phyloP scores from a whole-genome alignment of 1,284 basidiomycete species.

The Testicularia cyperi region DNA sequence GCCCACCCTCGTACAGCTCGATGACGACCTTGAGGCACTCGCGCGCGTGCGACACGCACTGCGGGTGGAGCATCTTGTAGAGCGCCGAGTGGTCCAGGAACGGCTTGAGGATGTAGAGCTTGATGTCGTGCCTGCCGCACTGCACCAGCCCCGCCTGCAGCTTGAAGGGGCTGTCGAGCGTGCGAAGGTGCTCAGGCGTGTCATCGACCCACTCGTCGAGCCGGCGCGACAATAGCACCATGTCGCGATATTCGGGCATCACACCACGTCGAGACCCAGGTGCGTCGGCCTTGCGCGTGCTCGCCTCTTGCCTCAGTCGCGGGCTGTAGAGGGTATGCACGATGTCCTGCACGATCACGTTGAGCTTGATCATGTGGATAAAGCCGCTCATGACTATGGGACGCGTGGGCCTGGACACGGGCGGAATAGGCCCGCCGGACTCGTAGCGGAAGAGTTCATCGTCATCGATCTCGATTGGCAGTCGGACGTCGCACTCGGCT shows the following conservation, averaged over 20 bases:
- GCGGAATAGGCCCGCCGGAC: constrained; percentile 15
- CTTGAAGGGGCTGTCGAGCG: constrained; percentile 34
- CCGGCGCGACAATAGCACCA: constrained; percentile 39
- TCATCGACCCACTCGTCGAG: constrained; percentile 47
- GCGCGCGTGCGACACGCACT: constrained; percentile 44
- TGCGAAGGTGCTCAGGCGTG: constrained; percentile 35
- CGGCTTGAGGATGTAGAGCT: constrained; percentile 53
- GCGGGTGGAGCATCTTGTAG: constrained; percentile 47
- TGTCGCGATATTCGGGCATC: constrained; percentile 46
- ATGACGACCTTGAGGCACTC: constrained; percentile 42
- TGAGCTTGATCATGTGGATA: constrained; percentile 49
- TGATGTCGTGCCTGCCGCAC: constrained; percentile 45
- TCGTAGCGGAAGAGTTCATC: constrained; percentile 31
- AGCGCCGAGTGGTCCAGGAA: constrained; percentile 42
- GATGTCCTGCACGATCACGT: constrained; percentile 44
- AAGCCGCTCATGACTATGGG: constrained; percentile 43
- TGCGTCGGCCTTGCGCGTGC: constrained; percentile 9
- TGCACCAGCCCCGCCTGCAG: constrained; percentile 40
- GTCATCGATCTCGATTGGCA: constrained; percentile 40
- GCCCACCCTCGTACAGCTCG: constrained; percentile 36
- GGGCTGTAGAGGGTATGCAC: constrained; percentile 42
- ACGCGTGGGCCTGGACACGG: constrained; percentile 5
- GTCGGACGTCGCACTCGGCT: constrained; percentile 41
- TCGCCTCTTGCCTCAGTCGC: constrained; percentile 20
- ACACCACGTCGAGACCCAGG: constrained; percentile 7